Evolutionary conservation across 495 filamentous ascomycete species (phyloP), one percentile per base, ranked within the genome.

Genomic region (Thozetella sp.): DNA sequence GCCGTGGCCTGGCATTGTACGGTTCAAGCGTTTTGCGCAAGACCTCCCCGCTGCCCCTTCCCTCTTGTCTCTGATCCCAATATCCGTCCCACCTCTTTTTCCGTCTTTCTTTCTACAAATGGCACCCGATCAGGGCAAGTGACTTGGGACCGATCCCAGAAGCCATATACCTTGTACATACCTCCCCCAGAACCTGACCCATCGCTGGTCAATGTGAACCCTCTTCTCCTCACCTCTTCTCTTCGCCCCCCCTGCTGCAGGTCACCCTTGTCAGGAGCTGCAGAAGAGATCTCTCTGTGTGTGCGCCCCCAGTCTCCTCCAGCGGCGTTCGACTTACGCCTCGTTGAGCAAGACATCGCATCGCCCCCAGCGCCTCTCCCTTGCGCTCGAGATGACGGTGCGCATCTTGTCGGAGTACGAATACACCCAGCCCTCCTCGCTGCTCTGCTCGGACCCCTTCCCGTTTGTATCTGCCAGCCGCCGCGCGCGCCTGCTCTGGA

Each of bases 1-100:
- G 56, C 66, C 66, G 66, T 60, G 22, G 54, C 12, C 54, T 45
- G 66, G 60, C 63, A 63, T 68, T 63, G 63, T 62, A 45, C 63
- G 63, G 63, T 65, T 63, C 62, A 67, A 59, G 57, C 52, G 59
- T 64, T 60, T 58, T 55, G 54, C 55, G 51, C 54, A 40, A 25
- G 54, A 23, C 60, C 22, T 22, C 45, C 43, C 56, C 56, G 51
- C 27, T 51, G 48, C 23, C 53, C 48, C 53, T 26, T 60, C 27
- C 34, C 53, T 25, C 23, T 54, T 22, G 17, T 43, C 43, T 55
- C 26, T 9, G 26, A 15, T 55, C 56, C 15, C 34, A 26, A 46
- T 50, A 57, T 50, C 55, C 46, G n/a, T 3, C 23, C 19, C 24
- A 20, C 54, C 30, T 56, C 20, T 45, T 11, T 22, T 46, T 9